Evolutionary conservation across 306 rosid genomes (phyloP).

Genomic region (Pachyrhizus erosus): DNA sequence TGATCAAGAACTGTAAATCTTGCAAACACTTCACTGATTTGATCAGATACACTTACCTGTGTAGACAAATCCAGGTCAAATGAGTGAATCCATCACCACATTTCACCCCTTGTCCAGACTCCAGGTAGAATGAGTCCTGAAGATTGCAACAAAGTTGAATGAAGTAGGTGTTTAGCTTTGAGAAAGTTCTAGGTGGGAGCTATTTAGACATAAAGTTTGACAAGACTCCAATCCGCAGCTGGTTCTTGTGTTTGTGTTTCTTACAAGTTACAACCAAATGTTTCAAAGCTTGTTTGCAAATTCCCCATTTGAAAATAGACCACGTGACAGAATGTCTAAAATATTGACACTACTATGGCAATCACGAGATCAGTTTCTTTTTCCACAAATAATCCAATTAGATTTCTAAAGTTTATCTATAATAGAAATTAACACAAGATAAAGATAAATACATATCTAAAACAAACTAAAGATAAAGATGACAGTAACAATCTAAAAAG

Average conservation of each 20-base stretch:
- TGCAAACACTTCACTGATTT: constrained; percentile 46
- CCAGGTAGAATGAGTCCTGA: neutral
- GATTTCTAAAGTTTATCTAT: neutral
- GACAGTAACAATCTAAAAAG: no score
- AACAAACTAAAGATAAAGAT: no score
- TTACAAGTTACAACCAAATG: neutral
- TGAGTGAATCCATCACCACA: neutral
- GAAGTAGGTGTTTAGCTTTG: constrained; percentile 46
- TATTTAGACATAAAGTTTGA: constrained; percentile 36
- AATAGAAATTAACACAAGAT: no score
- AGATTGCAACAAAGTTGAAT: constrained; percentile 39
- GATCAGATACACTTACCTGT: constrained; percentile 36
- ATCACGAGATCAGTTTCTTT: neutral
- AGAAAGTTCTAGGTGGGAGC: constrained; percentile 29
- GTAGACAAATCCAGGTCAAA: neutral
- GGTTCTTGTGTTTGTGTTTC: constrained; percentile 42
- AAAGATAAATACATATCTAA: no score
- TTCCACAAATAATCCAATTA: neutral
- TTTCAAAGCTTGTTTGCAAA: constrained; percentile 6
- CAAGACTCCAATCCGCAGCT: constrained; percentile 21
- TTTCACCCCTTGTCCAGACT: constrained; percentile 26
- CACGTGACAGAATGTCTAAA: constrained; percentile 45
- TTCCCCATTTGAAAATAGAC: constrained; percentile 29
- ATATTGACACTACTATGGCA: neutral
- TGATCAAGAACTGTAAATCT: neutral